These are phyloP conservation scores for Lactarius pseudohatsudake DNA, from an alignment of 768 basidiomycete species.

Conservation along the genomic window DNA sequence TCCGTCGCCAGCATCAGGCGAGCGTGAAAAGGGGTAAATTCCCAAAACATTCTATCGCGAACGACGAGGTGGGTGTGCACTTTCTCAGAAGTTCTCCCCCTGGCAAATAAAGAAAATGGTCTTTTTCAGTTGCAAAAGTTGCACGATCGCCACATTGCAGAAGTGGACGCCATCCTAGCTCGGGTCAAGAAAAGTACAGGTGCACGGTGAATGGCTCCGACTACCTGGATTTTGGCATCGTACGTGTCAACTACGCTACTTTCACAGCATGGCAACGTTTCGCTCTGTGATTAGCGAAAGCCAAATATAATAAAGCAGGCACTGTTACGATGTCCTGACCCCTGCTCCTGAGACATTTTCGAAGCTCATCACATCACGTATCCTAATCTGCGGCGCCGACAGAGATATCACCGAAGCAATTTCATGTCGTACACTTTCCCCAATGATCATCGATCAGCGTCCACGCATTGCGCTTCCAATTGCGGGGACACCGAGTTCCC, in stretches of 20 bases:
- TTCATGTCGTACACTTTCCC: neutral
- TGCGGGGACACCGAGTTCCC: constrained; percentile 65
- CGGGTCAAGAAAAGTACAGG: constrained; percentile 60
- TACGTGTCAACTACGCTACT: neutral
- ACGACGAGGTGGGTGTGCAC: constrained; percentile 58
- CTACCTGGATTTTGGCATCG: neutral
- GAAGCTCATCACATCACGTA: neutral
- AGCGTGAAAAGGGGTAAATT: constrained; percentile 70
- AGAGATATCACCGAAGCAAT: neutral
- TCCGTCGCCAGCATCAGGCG: constrained; percentile 67
- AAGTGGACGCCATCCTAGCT: constrained; percentile 65
- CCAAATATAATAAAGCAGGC: neutral
- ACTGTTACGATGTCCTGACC: constrained; percentile 4
- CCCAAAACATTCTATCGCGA: constrained; percentile 63
- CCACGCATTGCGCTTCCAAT: constrained; percentile 53
- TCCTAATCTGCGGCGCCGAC: neutral
- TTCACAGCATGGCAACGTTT: neutral
- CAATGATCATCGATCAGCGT: neutral
- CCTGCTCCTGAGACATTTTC: constrained; percentile 1
- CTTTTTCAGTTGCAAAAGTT: constrained; percentile 69
- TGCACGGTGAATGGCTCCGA: constrained; percentile 24
- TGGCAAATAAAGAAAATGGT: neutral
- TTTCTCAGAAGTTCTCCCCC: neutral
- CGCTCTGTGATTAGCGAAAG: neutral
- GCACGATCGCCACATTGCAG: constrained; percentile 56